Percentiles rank a stretch among this genome's conserved stretches.
Evolutionary conservation across 768 basidiomycete species (phyloP).

Genomic region (Pleurotus eryngii): DNA sequence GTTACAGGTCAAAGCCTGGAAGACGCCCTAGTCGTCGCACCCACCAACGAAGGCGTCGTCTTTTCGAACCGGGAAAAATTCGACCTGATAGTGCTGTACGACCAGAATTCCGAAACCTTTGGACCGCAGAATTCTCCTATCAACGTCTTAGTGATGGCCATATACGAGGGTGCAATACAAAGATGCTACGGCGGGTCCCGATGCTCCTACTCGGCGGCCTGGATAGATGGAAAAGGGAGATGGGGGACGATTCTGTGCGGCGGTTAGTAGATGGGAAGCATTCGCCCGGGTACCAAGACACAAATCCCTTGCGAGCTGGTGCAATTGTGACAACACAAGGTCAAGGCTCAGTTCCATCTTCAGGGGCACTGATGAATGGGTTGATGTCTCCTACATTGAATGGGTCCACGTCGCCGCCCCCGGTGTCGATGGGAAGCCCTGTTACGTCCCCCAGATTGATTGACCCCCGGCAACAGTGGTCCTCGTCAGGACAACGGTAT

Average conservation of each 20-base stretch:
- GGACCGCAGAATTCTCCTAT: constrained; percentile 48
- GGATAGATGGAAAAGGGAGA: constrained; percentile 69
- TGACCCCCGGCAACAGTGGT: neutral
- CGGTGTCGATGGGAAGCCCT: neutral
- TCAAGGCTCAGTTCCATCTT: too few species aligned
- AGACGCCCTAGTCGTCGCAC: constrained; percentile 66
- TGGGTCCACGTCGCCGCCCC: neutral
- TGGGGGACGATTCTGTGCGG: constrained; percentile 40
- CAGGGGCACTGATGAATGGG: neutral
- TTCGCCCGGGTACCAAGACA: constrained; percentile 20
- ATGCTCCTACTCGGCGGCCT: constrained; percentile 84
- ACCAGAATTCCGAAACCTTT: constrained; percentile 55
- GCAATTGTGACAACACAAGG: too few species aligned
- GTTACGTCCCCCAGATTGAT: too few species aligned
- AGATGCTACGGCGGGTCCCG: constrained; percentile 70
- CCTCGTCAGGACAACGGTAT: neutral
- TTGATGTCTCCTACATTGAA: neutral
- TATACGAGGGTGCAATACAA: constrained; percentile 71
- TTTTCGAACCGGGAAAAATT: constrained; percentile 86
- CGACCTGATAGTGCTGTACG: constrained; percentile 86
- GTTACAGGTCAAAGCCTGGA: constrained; percentile 68
- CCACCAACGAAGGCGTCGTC: constrained; percentile 64
- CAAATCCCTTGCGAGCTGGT: constrained; percentile 14
- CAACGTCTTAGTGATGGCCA: constrained; percentile 59
- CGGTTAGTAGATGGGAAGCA: constrained; percentile 15